Conservation (phyloP, 768 basidiomycete species). For the Polyporus arcularius region DNA sequence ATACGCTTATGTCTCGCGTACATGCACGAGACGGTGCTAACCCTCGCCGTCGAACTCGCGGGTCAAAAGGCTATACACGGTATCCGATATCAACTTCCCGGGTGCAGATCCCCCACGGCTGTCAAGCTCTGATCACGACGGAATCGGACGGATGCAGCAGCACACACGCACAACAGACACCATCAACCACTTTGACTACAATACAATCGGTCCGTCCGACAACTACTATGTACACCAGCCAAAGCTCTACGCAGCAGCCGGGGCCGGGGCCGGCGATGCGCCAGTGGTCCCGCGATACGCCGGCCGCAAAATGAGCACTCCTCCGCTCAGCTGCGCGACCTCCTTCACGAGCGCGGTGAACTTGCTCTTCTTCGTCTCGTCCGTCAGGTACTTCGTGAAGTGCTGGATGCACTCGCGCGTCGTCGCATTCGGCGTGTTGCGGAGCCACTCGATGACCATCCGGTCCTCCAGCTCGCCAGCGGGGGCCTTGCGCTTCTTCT, state of each 20-base stretch:
- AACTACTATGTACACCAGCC: not conserved
- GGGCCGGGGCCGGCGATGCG: slow-evolving; percentile 3
- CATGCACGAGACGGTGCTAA: too few species aligned
- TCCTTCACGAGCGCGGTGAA: slow-evolving; percentile 83
- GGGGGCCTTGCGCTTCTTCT: slow-evolving; percentile 57
- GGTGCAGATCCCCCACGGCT: too few species aligned
- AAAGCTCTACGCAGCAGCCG: slow-evolving; percentile 4
- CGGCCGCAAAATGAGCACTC: slow-evolving; percentile 55
- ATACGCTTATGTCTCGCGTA: too few species aligned
- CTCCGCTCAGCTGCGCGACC: slow-evolving; percentile 71
- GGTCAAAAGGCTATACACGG: too few species aligned
- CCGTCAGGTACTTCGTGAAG: slow-evolving; percentile 75
- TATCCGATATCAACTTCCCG: too few species aligned
- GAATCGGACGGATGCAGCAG: too few species aligned
- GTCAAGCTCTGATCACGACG: too few species aligned
- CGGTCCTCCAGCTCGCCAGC: slow-evolving; percentile 55
- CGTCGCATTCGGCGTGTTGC: slow-evolving; percentile 64
- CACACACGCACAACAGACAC: too few species aligned
- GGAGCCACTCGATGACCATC: slow-evolving; percentile 78
- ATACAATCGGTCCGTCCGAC: not conserved
- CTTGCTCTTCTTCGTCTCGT: slow-evolving; percentile 65
- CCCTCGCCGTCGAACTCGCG: too few species aligned
- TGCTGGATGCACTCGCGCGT: slow-evolving; percentile 81
- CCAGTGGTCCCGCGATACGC: slow-evolving; percentile 23
- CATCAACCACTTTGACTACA: too few species aligned